Percentiles rank a stretch among this genome's conserved stretches.
Evolutionary conservation across 768 basidiomycete species (phyloP).

Genomic region (Dentipellis sp.): DNA sequence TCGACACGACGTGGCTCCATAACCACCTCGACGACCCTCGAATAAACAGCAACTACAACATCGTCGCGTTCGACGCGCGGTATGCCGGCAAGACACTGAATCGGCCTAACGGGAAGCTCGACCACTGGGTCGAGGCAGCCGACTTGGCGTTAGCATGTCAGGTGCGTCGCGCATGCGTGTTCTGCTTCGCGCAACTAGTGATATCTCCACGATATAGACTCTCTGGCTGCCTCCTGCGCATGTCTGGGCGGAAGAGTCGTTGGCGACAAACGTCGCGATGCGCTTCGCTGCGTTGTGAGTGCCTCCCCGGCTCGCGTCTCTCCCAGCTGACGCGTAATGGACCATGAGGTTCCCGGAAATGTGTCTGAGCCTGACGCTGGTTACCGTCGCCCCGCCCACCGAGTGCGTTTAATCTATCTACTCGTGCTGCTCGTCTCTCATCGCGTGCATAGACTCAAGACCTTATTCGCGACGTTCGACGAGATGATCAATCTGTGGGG

Average conservation of each 20-base stretch:
- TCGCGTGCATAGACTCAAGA: constrained; percentile 35
- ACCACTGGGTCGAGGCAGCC: constrained; percentile 73
- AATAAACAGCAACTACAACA: constrained; percentile 47
- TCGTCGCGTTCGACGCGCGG: constrained; percentile 71
- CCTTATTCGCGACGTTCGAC: constrained; percentile 51
- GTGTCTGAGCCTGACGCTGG: constrained; percentile 57
- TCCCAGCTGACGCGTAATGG: background rate
- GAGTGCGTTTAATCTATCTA: constrained; percentile 37
- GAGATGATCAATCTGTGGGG: constrained; percentile 58
- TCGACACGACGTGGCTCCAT: constrained; percentile 62
- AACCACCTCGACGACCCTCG: constrained; percentile 61
- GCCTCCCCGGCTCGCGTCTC: background rate
- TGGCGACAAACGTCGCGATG: constrained; percentile 39
- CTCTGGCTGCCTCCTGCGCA: constrained; percentile 62
- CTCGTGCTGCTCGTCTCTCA: background rate
- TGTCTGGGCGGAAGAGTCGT: constrained; percentile 38
- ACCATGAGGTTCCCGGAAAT: constrained; percentile 57
- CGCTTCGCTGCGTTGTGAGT: constrained; percentile 61
- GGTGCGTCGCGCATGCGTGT: constrained; percentile 27
- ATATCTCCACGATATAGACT: constrained; percentile 25
- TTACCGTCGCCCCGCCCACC: constrained; percentile 56
- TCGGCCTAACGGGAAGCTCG: constrained; percentile 47
- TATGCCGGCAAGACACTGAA: constrained; percentile 47
- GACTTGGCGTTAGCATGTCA: constrained; percentile 61
- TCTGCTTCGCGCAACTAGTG: background rate